Evolutionary conservation across 352 stramenopile genomes (phyloP).

Genomic region (Pythium inflatum): DNA sequence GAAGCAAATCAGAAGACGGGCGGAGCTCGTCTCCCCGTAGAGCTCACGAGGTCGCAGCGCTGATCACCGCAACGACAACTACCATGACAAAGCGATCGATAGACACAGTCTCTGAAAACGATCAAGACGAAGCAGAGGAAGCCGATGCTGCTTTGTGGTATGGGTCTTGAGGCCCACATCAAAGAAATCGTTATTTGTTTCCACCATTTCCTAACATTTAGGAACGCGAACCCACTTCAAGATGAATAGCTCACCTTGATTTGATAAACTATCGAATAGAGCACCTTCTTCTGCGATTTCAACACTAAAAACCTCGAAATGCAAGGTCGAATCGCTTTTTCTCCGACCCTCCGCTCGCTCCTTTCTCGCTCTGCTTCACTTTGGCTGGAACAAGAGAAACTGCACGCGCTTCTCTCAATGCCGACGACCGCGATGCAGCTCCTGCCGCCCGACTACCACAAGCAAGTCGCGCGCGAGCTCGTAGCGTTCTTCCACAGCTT

Average conservation of each 20-base stretch:
- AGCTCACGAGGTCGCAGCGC: neutral
- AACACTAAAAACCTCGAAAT: too few relatives aligned
- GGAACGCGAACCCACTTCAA: slow-evolving; percentile 5
- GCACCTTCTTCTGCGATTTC: slow-evolving; percentile 1
- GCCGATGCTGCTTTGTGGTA: slow-evolving; percentile 6
- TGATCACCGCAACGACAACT: neutral
- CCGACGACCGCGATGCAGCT: slow-evolving; percentile 49
- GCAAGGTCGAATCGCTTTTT: neutral
- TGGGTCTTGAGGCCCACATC: slow-evolving; percentile 10
- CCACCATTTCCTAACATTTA: neutral
- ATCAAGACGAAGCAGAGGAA: neutral
- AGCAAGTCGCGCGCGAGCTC: slow-evolving; percentile 65
- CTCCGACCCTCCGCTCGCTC: neutral
- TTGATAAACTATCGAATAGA: too few relatives aligned
- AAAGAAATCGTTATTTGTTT: too few relatives aligned
- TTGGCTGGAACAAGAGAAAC: too few relatives aligned
- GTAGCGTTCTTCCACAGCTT: slow-evolving; percentile 80
- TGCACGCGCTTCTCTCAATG: too few relatives aligned
- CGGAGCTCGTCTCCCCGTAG: neutral
- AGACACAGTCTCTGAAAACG: too few relatives aligned
- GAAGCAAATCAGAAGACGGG: neutral
- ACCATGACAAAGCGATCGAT: neutral
- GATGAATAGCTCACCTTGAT: too few relatives aligned
- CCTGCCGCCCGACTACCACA: slow-evolving; percentile 72
- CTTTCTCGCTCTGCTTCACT: neutral